Percentiles rank a stretch among this genome's conserved stretches.
Evolutionary conservation across 2,329 filamentous ascomycete genomes (phyloP).

Genomic region (Epichloe aotearoae): DNA sequence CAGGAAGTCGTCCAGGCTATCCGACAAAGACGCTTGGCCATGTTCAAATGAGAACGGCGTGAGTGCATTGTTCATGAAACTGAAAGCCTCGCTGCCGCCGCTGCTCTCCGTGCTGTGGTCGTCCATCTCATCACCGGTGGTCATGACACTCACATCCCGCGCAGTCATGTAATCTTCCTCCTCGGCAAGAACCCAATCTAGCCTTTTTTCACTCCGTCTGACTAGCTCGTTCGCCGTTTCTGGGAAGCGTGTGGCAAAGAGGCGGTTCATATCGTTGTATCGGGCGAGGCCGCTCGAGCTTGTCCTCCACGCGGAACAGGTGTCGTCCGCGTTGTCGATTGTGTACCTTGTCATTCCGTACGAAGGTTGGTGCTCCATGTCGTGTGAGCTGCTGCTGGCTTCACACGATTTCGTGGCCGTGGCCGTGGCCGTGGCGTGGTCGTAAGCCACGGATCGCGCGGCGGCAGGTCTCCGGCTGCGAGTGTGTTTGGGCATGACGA

Average conservation of each 20-base stretch:
- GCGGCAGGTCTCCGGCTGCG: background rate
- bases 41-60: too few species aligned
- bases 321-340: background rate
- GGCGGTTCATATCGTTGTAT: background rate
- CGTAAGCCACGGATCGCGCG: background rate
- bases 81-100: too few species aligned
- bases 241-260: background rate
- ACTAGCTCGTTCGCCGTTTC: background rate
- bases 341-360: background rate
- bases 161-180: background rate
- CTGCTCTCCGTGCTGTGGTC: background rate
- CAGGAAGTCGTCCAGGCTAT: too few species aligned
- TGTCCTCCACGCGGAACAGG: background rate
- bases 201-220: background rate
- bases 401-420: background rate
- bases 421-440: background rate
- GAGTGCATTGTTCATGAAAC: too few species aligned
- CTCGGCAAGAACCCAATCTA: background rate
- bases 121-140: background rate
- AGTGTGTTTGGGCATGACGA: too few species aligned
- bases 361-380: too few species aligned
- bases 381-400: background rate
- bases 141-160: background rate
- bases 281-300: background rate
- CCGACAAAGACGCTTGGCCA: too few species aligned